Evolutionary conservation across 345 rosid genomes (phyloP), one percentile per base, ranked within the genome.

Genomic region (Lenwebbia sp.): DNA sequence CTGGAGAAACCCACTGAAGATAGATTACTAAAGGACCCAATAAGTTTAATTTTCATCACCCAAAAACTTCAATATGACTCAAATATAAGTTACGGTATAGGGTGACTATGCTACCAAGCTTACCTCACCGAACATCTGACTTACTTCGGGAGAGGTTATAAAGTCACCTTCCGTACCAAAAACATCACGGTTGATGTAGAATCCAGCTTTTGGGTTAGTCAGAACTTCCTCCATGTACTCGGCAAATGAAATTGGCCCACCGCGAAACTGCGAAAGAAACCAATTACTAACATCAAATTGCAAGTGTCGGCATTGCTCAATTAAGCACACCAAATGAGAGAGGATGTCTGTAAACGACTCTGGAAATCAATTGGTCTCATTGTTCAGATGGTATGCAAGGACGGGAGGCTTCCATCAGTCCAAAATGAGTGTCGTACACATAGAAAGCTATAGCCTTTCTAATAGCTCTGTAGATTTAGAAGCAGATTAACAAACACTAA

Each of bases 111-210:
- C 6, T 65, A 65, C 44, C 10, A 13, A 21, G 47, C 81, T 85
- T 90, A 96, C 98, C 99, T 96, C 98, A 15, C 98, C 99, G 54
- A 97, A 94, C 99, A 96, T 94, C 91, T 96, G 99, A 89, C 98
- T 94, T 47, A 97, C 98, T 94, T 97, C 99, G 11, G 99, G 99
- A 85, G 98, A 97, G 86, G 99, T 97, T 83, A 96, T 94, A 90
- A 97, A 97, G 94, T 96, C 98, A 81, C 98, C 99, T 87, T 94
- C 95, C n/a, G 91, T 92, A 56, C 98, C 99, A 93, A 97, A 97
- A 14, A 95, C 98, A 91, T 96, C 98, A 58, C 94, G 94, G 88
- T 93, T 96, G 87, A 97, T 96, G 86, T 96, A 97, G 86, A 94
- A 97, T 52, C 98, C 99, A 85, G 92, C 93, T 86, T 92, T 97